A percentile compares a stretch with the other conserved stretches of the same genome.
Evolutionary conservation across 106 monocot species (phyloP).

Genomic region (Iris macrosiphon): DNA sequence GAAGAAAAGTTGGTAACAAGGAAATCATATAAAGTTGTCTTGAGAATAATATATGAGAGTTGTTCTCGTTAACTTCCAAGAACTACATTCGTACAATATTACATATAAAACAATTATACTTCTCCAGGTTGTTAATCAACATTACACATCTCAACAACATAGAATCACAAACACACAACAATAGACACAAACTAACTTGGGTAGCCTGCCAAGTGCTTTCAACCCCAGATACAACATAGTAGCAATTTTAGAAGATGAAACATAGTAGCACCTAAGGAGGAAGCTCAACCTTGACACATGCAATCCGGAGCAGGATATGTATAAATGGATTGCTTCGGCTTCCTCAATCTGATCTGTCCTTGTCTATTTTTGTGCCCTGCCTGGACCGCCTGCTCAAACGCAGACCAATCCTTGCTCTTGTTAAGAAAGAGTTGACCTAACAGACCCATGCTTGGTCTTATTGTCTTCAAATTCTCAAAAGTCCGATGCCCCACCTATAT

Average conservation of each 20-base stretch:
- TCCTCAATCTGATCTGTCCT: conserved; percentile 65
- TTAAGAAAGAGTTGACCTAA: conserved; percentile 76
- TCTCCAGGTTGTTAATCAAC: no score
- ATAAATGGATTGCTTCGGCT: conserved; percentile 72
- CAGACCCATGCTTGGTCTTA: conserved; percentile 67
- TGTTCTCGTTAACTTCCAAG: no score
- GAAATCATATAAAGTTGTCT: no score
- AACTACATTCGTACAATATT: no score
- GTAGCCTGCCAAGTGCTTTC: neutral
- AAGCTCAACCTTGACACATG: conserved; percentile 61
- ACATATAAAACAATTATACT: no score
- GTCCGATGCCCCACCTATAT: conserved; percentile 64
- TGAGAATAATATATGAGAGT: no score
- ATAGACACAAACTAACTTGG: no score
- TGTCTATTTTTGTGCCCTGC: conserved; percentile 59
- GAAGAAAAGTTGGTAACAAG: no score
- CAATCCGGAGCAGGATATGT: conserved; percentile 88
- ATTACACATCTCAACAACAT: conserved; percentile 6
- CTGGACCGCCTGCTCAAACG: conserved; percentile 53
- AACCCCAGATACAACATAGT: neutral
- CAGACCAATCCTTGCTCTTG: conserved; percentile 65
- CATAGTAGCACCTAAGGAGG: neutral
- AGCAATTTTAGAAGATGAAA: neutral
- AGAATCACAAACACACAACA: neutral
- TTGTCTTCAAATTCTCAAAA: conserved; percentile 71